Conservation (phyloP, 164 flowering plant species). For the Euptelea pleiosperma region DNA sequence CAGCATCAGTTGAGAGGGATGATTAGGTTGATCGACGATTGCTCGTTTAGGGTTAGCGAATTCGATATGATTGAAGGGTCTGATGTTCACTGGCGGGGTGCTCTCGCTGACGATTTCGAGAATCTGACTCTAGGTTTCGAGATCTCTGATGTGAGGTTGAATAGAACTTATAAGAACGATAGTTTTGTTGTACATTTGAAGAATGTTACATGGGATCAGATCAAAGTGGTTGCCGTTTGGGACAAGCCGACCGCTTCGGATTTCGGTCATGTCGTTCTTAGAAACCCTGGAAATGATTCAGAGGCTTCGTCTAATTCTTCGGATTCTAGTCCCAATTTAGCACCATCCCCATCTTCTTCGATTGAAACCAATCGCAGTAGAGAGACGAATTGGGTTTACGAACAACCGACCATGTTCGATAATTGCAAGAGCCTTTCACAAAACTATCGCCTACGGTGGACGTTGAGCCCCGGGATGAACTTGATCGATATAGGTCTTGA, state of each 20-base stretch:
- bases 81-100: conserved; percentile 90
- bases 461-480: conserved; percentile 37
- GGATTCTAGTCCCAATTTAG: conserved; percentile 10
- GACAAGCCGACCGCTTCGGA: conserved; percentile 67
- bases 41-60: conserved; percentile 69
- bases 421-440: conserved; percentile 66
- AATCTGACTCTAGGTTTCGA: conserved; percentile 67
- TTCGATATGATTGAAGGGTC: conserved; percentile 85
- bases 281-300: conserved; percentile 13
- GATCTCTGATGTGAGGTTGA: conserved; percentile 61
- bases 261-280: conserved; percentile 66
- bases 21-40: conserved; percentile 52
- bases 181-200: conserved; percentile 51
- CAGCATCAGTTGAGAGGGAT: conserved; percentile 81
- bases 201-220: conserved; percentile 71
- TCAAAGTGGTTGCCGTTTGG: conserved; percentile 74
- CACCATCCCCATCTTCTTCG: conserved; percentile 31
- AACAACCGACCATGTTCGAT: conserved; percentile 74
- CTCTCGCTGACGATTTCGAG: conserved; percentile 45
- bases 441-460: conserved; percentile 76
- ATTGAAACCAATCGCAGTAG: not conserved
- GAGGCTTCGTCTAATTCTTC: conserved; percentile 5
- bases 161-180: conserved; percentile 63
- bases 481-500: conserved; percentile 81
- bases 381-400: conserved; percentile 10